A percentile compares a stretch with the other conserved stretches of the same genome.
phyloP scores from a whole-genome alignment of 2,329 filamentous ascomycete species.

The Eutypa lata region DNA sequence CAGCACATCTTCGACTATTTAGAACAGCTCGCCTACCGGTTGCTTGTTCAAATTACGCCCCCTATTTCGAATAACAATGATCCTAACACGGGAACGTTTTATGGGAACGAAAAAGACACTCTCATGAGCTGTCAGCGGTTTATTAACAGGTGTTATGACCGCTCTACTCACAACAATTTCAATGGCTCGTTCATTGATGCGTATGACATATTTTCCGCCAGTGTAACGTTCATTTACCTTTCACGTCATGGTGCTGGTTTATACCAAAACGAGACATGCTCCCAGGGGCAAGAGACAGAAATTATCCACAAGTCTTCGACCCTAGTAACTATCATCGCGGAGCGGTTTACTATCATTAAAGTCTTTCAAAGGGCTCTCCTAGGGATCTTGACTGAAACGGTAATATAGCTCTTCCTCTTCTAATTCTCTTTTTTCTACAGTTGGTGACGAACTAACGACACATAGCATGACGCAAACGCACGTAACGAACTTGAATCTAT shows the following conservation, averaged over 20 bases:
- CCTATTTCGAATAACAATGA: neutral
- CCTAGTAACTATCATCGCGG: neutral
- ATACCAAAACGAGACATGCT: neutral
- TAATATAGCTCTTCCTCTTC: neutral
- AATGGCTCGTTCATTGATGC: neutral
- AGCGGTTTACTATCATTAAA: neutral
- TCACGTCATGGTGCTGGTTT: neutral
- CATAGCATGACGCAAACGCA: no score
- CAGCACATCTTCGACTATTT: neutral
- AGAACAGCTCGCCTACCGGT: neutral
- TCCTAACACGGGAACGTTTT: neutral
- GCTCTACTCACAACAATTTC: neutral
- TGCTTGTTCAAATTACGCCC: neutral
- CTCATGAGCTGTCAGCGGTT: neutral
- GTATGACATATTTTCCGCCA: neutral
- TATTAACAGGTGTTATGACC: neutral
- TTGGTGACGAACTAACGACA: no score
- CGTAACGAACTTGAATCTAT: no score
- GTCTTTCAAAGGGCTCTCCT: neutral
- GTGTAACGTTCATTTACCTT: neutral
- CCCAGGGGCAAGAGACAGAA: neutral
- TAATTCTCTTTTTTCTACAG: neutral
- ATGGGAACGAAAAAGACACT: neutral
- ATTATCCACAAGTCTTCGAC: neutral
- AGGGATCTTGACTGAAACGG: neutral